Evolutionary conservation across 495 filamentous ascomycete species (phyloP).

Genomic region (Xylaria scruposa): DNA sequence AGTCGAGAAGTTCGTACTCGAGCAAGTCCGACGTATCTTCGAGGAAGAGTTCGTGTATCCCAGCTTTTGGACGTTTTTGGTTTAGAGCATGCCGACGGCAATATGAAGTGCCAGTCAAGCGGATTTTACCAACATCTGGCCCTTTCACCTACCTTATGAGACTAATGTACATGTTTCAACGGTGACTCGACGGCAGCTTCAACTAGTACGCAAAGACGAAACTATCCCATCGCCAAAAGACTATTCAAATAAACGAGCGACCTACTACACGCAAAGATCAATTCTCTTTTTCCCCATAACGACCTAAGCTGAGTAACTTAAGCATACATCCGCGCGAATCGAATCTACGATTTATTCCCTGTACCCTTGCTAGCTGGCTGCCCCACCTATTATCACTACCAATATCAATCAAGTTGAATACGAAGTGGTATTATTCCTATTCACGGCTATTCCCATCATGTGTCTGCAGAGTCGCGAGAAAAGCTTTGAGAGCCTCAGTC

Average conservation of each 20-base stretch:
- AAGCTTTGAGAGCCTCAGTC: not conserved
- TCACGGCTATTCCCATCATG: slow-evolving; percentile 3
- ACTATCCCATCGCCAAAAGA: not conserved
- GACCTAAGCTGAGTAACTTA: too few relatives aligned
- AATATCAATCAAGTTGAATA: slow-evolving; percentile 1
- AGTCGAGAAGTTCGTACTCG: slow-evolving; percentile 95
- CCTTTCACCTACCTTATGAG: not conserved
- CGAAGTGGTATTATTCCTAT: not conserved
- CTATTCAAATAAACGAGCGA: not conserved
- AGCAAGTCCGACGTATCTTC: slow-evolving; percentile 95
- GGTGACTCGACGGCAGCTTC: not conserved
- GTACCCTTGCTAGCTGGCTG: not conserved
- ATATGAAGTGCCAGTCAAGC: not conserved
- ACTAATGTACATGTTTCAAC: not conserved
- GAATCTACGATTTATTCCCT: not conserved
- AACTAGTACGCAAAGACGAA: not conserved
- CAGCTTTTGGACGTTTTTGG: slow-evolving; percentile 96
- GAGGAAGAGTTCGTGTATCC: slow-evolving; percentile 99
- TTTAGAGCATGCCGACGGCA: slow-evolving; percentile 51
- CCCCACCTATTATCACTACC: not conserved
- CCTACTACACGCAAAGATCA: not conserved
- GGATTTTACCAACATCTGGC: not conserved
- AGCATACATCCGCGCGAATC: not conserved
- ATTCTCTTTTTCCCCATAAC: not conserved
- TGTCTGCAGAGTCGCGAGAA: not conserved